Base-by-base conservation (phyloP, 169 alveolate genomes). In the Cryptosporidium felis region DNA sequence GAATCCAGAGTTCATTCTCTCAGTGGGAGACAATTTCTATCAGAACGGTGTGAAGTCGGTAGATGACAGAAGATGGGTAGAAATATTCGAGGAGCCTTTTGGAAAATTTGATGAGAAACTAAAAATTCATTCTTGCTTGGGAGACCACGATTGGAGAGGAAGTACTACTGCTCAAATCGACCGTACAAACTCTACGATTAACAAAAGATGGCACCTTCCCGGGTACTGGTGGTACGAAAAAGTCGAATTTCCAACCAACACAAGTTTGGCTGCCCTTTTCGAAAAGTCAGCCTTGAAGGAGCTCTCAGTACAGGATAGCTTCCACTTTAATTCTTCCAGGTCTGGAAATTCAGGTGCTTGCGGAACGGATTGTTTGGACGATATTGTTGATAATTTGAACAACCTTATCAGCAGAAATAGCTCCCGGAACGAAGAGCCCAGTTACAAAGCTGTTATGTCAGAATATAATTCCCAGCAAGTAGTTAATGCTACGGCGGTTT, bases 141-240 rank as follows among this genome's bases (percentile, higher is more conserved):
- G 85, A 0, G 85, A 74, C 23, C 85, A 74, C 40, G 85, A 74
- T 56, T 74, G 85, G 85, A 26, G 85, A 16, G 67, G 67, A 14
- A 49, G 40, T 23, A 49, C 85, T 12, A 51, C 41, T 2, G 51
- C 85, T 51, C 85, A 74, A 34, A 56, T 74, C 38, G 74, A 51
- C 0, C 36, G 67, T 3, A 74, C 85, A 14, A 49, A 74, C 42
- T 34, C 5, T n/a, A 16, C 42, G 1, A 40, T 23, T 36, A 74
- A 74, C 56, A 74, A 30, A 0, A 44, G 67, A 23, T 74, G 85
- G 85, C 23, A 74, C 40, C 65, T 74, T 32, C 65, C 65, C 6
- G 85, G 85, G n/a, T 74, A 74, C n/a, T 74, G 85, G 85, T 74
- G 85, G 85, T 74, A 51, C 38, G 85, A 74, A 53, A 36, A 38